Evolutionary conservation across 352 stramenopile species (phyloP).

Genomic region (Phytophthora macrochlamydospora): DNA sequence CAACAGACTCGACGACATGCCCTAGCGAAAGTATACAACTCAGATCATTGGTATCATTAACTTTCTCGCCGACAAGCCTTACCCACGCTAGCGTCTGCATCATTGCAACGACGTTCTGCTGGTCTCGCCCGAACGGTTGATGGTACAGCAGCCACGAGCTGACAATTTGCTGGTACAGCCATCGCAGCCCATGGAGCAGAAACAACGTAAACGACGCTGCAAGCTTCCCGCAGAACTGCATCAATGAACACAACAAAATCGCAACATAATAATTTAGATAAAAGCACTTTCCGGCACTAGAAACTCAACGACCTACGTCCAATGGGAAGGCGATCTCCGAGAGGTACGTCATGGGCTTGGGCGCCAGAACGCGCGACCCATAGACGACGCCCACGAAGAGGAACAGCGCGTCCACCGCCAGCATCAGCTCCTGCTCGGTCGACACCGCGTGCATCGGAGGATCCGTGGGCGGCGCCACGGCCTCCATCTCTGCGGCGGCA

Average conservation of each 20-base stretch:
- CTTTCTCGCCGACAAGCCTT: not conserved
- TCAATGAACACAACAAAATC: not conserved
- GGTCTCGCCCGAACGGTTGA: slow-evolving; percentile 28
- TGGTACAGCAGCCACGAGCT: slow-evolving; percentile 45
- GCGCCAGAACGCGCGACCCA: slow-evolving; percentile 49
- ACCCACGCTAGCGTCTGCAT: slow-evolving; percentile 73
- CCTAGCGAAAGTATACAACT: slow-evolving; percentile 17
- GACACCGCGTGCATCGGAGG: slow-evolving; percentile 16
- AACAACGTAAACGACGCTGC: slow-evolving; percentile 53
- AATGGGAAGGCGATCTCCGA: slow-evolving; percentile 77
- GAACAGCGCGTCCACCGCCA: slow-evolving; percentile 50
- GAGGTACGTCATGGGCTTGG: slow-evolving; percentile 74
- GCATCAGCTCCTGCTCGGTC: slow-evolving; percentile 27
- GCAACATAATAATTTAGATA: too few relatives aligned
- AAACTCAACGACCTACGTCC: slow-evolving; percentile 44
- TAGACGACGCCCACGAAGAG: slow-evolving; percentile 61
- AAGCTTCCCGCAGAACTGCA: slow-evolving; percentile 70
- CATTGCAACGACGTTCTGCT: slow-evolving; percentile 47
- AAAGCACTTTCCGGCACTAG: too few relatives aligned
- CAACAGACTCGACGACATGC: slow-evolving; percentile 53
- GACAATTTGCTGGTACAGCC: slow-evolving; percentile 52
- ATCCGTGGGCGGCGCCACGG: slow-evolving; percentile 9
- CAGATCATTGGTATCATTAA: not conserved
- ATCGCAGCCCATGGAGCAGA: slow-evolving; percentile 50
- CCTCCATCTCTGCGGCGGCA: slow-evolving; percentile 15